phyloP scores from a whole-genome alignment of 768 basidiomycete species.

The Auricularia heimuer region DNA sequence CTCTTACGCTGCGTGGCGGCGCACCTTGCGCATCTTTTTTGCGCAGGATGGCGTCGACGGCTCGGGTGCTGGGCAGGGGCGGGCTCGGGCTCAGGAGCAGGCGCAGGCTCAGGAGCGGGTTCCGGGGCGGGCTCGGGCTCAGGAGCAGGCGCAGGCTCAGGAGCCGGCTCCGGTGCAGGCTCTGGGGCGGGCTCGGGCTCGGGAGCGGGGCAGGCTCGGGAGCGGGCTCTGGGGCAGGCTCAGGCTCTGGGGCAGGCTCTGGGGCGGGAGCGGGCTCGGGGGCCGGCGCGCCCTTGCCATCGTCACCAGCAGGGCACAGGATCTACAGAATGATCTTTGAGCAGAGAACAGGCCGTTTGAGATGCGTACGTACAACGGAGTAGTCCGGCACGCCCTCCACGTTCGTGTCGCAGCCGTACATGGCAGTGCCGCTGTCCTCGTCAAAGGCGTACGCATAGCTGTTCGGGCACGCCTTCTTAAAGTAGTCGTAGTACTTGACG shows the following conservation, averaged over 20 bases:
- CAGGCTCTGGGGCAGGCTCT: neutral
- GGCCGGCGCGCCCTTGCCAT: constrained; percentile 1
- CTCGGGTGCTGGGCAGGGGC: neutral
- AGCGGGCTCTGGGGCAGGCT: neutral
- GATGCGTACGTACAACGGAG: neutral
- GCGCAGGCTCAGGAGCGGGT: neutral
- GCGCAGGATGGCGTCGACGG: too few species aligned
- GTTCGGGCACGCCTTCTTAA: neutral
- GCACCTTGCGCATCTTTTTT: too few species aligned
- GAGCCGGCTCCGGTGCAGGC: neutral
- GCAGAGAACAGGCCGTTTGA: neutral
- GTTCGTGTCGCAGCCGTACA: constrained; percentile 1
- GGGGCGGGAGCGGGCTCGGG: neutral
- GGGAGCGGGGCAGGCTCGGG: neutral
- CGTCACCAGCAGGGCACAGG: neutral
- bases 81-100: neutral
- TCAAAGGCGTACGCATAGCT: neutral
- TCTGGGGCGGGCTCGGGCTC: neutral
- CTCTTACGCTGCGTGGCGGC: too few species aligned
- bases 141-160: neutral
- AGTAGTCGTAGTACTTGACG: constrained; percentile 2
- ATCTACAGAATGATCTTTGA: neutral
- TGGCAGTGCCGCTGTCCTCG: constrained; percentile 2
- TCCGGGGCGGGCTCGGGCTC: neutral
- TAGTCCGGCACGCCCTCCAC: neutral